Conservation (phyloP, 2,329 filamentous ascomycete genomes). For the Fusarium xylarioides region DNA sequence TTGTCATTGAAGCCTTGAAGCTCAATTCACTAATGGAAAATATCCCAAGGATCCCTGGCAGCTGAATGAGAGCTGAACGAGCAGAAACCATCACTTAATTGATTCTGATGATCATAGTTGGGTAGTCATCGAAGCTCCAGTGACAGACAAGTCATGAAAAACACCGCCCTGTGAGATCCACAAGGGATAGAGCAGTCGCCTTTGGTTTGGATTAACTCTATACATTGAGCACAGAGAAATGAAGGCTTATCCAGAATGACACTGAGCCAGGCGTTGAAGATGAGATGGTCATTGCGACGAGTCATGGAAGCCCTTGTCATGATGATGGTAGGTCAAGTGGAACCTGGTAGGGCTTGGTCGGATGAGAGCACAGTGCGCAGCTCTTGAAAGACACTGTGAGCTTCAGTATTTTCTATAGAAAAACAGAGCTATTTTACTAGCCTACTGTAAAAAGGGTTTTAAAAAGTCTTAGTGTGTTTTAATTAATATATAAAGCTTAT, state of each 20-base stretch:
- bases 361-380: too few relatives aligned
- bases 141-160: neutral
- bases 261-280: neutral
- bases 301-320: neutral
- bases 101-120: neutral
- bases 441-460: too few relatives aligned
- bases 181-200: neutral
- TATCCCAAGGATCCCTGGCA: neutral
- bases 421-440: too few relatives aligned
- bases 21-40: neutral
- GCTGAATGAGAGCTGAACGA: neutral
- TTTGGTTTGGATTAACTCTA: fast-evolving
- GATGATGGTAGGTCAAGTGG: too few relatives aligned
- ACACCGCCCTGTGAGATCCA: fast-evolving
- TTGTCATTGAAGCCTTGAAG: neutral
- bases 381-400: too few relatives aligned
- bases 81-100: neutral
- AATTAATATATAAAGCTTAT: too few relatives aligned
- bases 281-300: neutral
- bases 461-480: too few relatives aligned
- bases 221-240: fast-evolving
- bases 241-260: neutral
- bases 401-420: too few relatives aligned
- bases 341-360: too few relatives aligned
- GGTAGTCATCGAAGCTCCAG: neutral